Base-by-base conservation (phyloP, 2,329 filamentous ascomycete genomes). In the Teratosphaeriaceae sp. region DNA sequence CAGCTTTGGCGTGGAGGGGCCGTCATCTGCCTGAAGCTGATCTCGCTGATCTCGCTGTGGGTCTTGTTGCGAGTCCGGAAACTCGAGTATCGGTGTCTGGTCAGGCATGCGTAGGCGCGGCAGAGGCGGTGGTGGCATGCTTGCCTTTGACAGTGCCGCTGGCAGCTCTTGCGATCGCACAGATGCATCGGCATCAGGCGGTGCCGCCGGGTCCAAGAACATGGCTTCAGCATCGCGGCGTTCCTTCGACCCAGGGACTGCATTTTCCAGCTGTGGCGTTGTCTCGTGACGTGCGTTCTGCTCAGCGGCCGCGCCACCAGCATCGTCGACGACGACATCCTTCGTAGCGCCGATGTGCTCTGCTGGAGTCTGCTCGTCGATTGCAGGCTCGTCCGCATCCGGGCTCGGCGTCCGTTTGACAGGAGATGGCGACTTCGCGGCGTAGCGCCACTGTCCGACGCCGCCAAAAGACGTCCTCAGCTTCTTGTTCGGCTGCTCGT, bases 391-490 rank as follows among this genome's bases (percentile, higher is more conserved):
- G 12, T 13, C 15, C 3, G 31, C 31, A n/a, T n/a, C n/a, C 11
- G 16, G 33, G 16, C 26, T 21, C 3, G 23, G 22, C 15, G 19
- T 29, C 13, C 38, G 21, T 24, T 71, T 73, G 56, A 83, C 76
- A 2, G 86, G 85, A 40, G 82, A 89, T 6, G 79, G 80, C 1
- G 85, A 84, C 43, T 79, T 75, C 56, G 82, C 84, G 18, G 74
- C 73, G 55, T 89, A 84, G 49, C 76, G 81, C 90, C 90, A 96
- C 21, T 78, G 71, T 22, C 72, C 76, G 55, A 79, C 82, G 40
- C 78, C 71, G 34, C 80, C 79, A 6, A 82, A 79, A 21, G 79
- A 78, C 58, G 86, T 89, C 44, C 82, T 80, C 40, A 77, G 78
- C 42, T 78, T 76, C 64, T 89, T 94, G 47, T 78, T 80, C 21